Evolutionary conservation across 2,329 filamentous ascomycete species (phyloP).

Genomic region (Didymella segeticola): DNA sequence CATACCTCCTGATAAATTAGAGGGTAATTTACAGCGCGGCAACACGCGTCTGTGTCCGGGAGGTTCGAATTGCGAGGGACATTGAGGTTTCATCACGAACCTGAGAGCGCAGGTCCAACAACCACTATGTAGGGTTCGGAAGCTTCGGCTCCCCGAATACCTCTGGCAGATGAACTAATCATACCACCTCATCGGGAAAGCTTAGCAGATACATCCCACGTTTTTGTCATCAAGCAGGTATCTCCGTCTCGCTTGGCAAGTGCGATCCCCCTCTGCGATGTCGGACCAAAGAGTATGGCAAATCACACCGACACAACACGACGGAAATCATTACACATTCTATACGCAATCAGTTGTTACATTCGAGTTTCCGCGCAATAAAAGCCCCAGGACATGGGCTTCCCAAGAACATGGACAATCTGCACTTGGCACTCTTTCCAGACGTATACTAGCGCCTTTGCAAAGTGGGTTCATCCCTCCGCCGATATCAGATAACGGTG

Average conservation of each 20-base stretch:
- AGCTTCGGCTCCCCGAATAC: not conserved
- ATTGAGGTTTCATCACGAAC: not conserved
- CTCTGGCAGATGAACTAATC: not conserved
- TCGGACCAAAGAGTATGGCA: conserved; percentile 1
- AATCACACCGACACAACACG: not conserved
- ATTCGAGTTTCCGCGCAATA: conserved; percentile 1
- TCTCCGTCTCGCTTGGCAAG: not conserved
- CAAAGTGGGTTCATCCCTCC: conserved; percentile 9
- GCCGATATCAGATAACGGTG: conserved; percentile 18
- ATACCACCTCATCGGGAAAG: not conserved
- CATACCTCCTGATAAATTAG: not conserved
- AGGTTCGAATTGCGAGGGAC: no score
- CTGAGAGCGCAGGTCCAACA: not conserved
- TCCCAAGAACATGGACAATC: not conserved
- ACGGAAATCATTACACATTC: not conserved
- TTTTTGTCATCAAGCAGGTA: conserved; percentile 2
- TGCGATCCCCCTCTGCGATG: not conserved
- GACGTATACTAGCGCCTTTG: conserved; percentile 2
- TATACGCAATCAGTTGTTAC: not conserved
- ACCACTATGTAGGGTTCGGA: not conserved
- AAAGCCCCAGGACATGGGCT: not conserved
- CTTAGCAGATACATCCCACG: conserved; percentile 5
- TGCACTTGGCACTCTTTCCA: conserved; percentile 13
- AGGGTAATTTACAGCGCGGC: no score
- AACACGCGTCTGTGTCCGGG: no score